These are phyloP conservation scores for Neckera pumila DNA, from an alignment of 225 moss, liverwort and hornwort species.

Conservation along the genomic window DNA sequence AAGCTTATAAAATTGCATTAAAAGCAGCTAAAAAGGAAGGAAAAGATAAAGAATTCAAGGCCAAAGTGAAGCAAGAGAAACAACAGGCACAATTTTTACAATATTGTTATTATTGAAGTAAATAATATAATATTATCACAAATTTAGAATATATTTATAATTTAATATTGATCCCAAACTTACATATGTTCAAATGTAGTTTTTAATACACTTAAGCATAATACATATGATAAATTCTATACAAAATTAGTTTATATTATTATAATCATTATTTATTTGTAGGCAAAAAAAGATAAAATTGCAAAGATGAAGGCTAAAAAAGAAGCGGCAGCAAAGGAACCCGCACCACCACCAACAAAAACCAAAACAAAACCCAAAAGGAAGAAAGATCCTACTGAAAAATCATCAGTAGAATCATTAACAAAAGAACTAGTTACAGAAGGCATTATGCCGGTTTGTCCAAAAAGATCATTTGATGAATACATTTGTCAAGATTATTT, in stretches of 20 bases:
- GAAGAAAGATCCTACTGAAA: constrained; percentile 55
- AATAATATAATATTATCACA: background rate
- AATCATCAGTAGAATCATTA: constrained; percentile 52
- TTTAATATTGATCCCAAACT: background rate
- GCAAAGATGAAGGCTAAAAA: constrained; percentile 62
- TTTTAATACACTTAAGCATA: background rate
- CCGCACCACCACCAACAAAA: background rate
- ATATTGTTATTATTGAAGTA: background rate
- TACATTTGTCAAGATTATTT: constrained; percentile 50
- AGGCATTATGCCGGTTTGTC: constrained; percentile 63
- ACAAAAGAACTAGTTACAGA: constrained; percentile 55
- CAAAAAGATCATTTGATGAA: constrained; percentile 67
- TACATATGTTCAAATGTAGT: no score
- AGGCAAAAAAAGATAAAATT: constrained; percentile 56
- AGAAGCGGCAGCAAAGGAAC: constrained; percentile 30
- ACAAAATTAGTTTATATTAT: no score
- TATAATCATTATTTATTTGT: background rate
- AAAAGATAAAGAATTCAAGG: constrained; percentile 80
- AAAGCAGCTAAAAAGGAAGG: constrained; percentile 80
- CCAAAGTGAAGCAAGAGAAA: constrained; percentile 69
- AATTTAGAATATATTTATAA: background rate
- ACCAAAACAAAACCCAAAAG: constrained; percentile 32
- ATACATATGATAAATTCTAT: no score
- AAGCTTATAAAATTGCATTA: constrained; percentile 50
- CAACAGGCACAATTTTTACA: constrained; percentile 17